These are phyloP conservation scores for Starmerella apis DNA, from an alignment of 805 yeast genomes.

Conservation along the genomic window DNA sequence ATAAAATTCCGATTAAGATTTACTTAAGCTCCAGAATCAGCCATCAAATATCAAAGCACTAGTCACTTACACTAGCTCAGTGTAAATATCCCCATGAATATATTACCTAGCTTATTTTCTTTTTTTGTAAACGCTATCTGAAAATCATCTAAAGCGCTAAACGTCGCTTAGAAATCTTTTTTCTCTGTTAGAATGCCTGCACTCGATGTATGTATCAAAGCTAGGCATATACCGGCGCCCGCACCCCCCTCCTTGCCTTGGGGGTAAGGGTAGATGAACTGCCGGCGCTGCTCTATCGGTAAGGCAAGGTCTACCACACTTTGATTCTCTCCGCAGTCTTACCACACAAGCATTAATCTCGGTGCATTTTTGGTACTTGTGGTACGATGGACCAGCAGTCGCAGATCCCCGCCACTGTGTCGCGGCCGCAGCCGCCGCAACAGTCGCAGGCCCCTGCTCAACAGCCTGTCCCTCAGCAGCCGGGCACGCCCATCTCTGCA, in stretches of 20 bases:
- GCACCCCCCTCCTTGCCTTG: conserved; percentile 8
- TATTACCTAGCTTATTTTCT: no score
- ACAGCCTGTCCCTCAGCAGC: conserved; percentile 1
- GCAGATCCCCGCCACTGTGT: not conserved
- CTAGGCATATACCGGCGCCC: conserved; percentile 5
- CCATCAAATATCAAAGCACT: no score
- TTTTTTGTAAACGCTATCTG: no score
- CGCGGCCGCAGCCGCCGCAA: conserved; percentile 7
- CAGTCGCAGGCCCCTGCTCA: conserved; percentile 3
- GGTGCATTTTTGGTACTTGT: not conserved
- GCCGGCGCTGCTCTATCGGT: conserved; percentile 6
- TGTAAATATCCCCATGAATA: no score
- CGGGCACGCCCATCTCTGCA: not conserved
- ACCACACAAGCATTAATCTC: not conserved
- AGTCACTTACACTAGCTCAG: no score
- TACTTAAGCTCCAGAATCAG: no score
- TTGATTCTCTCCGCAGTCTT: conserved; percentile 5
- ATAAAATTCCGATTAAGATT: no score
- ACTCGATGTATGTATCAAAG: not conserved
- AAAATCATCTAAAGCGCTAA: no score
- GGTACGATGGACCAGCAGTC: conserved; percentile 5
- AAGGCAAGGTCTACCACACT: conserved; percentile 5
- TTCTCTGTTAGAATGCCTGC: not conserved
- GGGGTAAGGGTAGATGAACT: conserved; percentile 2
- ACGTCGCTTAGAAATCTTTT: no score